These are phyloP conservation scores for Fusarium cyanostomum DNA, from an alignment of 2,329 filamentous ascomycete genomes.

Conservation along the genomic window DNA sequence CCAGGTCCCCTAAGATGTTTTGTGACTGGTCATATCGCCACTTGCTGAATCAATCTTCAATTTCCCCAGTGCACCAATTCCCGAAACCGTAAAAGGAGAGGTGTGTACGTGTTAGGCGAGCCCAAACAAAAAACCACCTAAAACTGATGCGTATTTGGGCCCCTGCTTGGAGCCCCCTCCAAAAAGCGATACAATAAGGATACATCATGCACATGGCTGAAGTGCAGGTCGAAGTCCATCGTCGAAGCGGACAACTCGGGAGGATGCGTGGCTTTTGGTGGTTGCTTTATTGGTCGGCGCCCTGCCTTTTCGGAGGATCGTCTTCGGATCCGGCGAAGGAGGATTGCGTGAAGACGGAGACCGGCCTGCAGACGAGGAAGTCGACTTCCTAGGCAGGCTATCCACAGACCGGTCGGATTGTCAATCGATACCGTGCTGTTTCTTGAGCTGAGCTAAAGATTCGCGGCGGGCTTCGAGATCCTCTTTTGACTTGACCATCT, in stretches of 20 bases:
- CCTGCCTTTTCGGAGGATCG: conserved; percentile 57
- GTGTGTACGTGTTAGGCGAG: conserved; percentile 38
- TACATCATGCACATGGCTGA: conserved; percentile 51
- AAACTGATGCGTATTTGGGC: conserved; percentile 31
- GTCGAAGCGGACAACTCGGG: conserved; percentile 54
- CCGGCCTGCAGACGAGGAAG: conserved; percentile 68
- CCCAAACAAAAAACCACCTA: conserved; percentile 41
- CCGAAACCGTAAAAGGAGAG: conserved; percentile 36
- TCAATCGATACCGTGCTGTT: conserved; percentile 99
- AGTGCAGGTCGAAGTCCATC: conserved; percentile 52
- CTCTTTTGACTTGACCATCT: conserved; percentile 84
- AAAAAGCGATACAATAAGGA: conserved; percentile 37
- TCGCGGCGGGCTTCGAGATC: conserved; percentile 93
- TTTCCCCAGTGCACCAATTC: conserved; percentile 44
- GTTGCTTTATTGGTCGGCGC: conserved; percentile 47
- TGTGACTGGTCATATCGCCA: conserved; percentile 47
- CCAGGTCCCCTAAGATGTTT: conserved; percentile 42
- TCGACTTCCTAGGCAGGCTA: conserved; percentile 54
- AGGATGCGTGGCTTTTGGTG: conserved; percentile 50
- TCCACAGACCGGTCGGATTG: conserved; percentile 76
- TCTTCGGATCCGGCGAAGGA: conserved; percentile 53
- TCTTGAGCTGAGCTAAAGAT: conserved; percentile 97
- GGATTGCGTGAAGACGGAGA: conserved; percentile 60
- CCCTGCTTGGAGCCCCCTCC: conserved; percentile 26
- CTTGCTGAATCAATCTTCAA: conserved; percentile 44